A percentile compares a stretch with the other conserved stretches of the same genome.
These are phyloP conservation scores for Populus davidiana DNA, from an alignment of 345 rosid genomes.

Conservation along the genomic window DNA sequence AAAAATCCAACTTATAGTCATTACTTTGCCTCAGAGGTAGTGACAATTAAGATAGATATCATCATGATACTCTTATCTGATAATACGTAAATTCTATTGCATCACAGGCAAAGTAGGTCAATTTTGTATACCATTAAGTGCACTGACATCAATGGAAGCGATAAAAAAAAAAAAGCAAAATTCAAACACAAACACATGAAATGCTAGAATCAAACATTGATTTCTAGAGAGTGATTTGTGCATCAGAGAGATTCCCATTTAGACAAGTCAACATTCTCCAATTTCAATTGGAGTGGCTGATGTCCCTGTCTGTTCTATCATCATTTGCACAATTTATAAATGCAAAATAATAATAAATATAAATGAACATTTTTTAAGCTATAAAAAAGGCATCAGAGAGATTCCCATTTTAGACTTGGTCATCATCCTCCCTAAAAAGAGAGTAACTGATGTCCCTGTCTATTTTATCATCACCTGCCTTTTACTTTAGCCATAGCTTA, in stretches of 20 bases:
- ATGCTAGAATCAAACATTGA: background rate
- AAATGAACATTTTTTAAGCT: background rate
- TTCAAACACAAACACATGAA: background rate
- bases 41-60: constrained; percentile 32
- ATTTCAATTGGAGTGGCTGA: constrained; percentile 39
- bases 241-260: constrained; percentile 60
- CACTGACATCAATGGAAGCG: background rate
- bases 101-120: constrained; percentile 15
- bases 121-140: no score
- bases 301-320: constrained; percentile 84
- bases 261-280: constrained; percentile 38
- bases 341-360: no score
- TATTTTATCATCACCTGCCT: constrained; percentile 2
- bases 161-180: background rate
- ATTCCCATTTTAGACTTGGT: background rate
- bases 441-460: constrained; percentile 11
- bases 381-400: constrained; percentile 1
- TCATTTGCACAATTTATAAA: constrained; percentile 41
- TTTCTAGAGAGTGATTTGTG: background rate
- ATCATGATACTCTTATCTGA: constrained; percentile 24
- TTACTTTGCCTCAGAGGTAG: constrained; percentile 36
- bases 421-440: constrained; percentile 4
- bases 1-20: background rate
- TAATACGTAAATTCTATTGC: constrained; percentile 21
- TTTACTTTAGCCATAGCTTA: background rate